Evolutionary conservation across 2,329 filamentous ascomycete species (phyloP), one percentile per base, ranked within the genome.

Genomic region (Verticillium alfalfae): DNA sequence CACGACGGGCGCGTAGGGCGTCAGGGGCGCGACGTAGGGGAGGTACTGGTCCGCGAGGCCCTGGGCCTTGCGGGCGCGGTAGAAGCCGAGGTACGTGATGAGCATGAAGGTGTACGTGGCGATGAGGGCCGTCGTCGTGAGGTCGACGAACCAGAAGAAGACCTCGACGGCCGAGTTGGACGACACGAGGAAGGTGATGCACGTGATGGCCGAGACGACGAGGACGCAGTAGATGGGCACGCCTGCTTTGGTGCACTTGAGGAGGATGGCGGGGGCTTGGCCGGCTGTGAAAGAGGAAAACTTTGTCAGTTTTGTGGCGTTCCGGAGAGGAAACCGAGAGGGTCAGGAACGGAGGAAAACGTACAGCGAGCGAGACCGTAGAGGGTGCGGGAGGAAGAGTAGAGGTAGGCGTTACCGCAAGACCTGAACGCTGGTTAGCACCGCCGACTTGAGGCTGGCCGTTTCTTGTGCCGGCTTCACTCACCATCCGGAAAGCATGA

Each of bases 71-170:
- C 81, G 79, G 55, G 85, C 86, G 34, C 78, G 78, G 72, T 83
- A 76, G 70, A 77, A 81, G 64, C 76, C 73, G 56, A 81, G 65
- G 68, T 79, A 84, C 31, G 78, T 79, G 57, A 78, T 64, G 64
- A 73, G 73, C 69, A 81, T 80, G 63, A 76, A 72, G 61, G 61
- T 59, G 72, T 86, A 89, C 75, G 87, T 84, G 71, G 89, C 87
- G 66, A 86, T 79, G 58, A 81, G 79, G 34, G 80, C 83, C 6
- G 81, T 84, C 8, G 83, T 86, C 70, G 85, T 80, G 9, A 88
- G 75, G 64, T 79, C 82, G 65, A 81, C 76, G 58, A 77, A 74
- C 70, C 77, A 83, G 68, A 71, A 70, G 64, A 78, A 70, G 55
- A 78, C 76, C 18, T 72, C 67, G 39, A 70, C 69, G n/a, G 74